Evolutionary conservation across 768 basidiomycete species (phyloP).

Genomic region (Gloeophyllum trabeum): DNA sequence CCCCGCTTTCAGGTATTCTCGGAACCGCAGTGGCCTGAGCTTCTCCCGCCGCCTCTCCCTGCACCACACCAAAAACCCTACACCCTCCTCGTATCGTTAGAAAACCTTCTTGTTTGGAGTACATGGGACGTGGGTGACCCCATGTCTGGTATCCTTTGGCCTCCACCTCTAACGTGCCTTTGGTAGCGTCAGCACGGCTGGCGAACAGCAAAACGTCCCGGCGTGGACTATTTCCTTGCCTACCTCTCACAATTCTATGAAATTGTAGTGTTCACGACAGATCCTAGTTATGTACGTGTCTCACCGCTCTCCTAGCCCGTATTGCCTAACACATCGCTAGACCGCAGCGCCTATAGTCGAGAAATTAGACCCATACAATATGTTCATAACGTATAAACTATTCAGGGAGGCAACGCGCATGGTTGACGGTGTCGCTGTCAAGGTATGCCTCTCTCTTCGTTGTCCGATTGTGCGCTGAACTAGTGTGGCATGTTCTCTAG

Average conservation of each 20-base stretch:
- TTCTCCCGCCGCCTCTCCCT: constrained; percentile 81
- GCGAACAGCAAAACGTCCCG: constrained; percentile 95
- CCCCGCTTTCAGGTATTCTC: constrained; percentile 59
- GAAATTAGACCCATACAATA: constrained; percentile 89
- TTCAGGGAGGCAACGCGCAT: constrained; percentile 88
- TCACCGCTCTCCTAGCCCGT: constrained; percentile 2
- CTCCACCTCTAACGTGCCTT: not conserved
- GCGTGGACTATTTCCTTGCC: constrained; percentile 95
- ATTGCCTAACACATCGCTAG: constrained; percentile 25
- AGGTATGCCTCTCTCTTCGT: constrained; percentile 32
- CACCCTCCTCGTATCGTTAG: constrained; percentile 83
- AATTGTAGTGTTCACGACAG: constrained; percentile 90
- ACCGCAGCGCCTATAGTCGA: constrained; percentile 83
- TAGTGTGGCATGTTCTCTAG: constrained; percentile 20
- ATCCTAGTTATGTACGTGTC: constrained; percentile 74
- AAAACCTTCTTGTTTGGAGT: constrained; percentile 84
- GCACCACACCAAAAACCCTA: constrained; percentile 81
- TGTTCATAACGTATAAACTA: constrained; percentile 82
- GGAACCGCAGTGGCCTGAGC: constrained; percentile 87
- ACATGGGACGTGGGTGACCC: constrained; percentile 88
- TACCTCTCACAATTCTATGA: constrained; percentile 98
- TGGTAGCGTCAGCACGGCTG: constrained; percentile 82
- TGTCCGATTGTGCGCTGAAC: not conserved
- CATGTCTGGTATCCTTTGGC: not conserved
- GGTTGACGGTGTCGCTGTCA: constrained; percentile 74